These are phyloP conservation scores for Penicillium chermesinum DNA, from an alignment of 495 filamentous ascomycete species.

Conservation along the genomic window DNA sequence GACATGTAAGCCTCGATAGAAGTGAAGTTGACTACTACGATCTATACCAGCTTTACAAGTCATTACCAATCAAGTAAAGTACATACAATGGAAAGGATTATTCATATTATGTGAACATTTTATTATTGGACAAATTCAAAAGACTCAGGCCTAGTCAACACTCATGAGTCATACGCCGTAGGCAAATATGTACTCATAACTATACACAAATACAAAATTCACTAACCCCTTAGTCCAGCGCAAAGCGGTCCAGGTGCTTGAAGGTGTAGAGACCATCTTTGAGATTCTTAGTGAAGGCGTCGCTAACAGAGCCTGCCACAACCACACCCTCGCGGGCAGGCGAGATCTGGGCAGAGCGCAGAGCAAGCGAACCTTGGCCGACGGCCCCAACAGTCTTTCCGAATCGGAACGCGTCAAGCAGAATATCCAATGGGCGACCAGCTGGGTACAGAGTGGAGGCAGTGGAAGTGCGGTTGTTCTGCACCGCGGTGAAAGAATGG, in stretches of 20 bases:
- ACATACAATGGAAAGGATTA: too few relatives aligned
- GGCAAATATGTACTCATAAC: too few relatives aligned
- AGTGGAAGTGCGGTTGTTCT: constrained; percentile 11
- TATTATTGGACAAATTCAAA: too few relatives aligned
- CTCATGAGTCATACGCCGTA: too few relatives aligned
- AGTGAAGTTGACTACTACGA: too few relatives aligned
- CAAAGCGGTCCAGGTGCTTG: constrained; percentile 53
- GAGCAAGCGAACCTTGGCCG: constrained; percentile 40
- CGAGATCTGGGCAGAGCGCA: constrained; percentile 40
- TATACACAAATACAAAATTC: background rate
- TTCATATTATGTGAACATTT: too few relatives aligned
- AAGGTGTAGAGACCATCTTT: constrained; percentile 60
- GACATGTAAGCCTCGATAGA: too few relatives aligned
- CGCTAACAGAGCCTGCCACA: constrained; percentile 19
- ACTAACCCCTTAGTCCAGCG: constrained; percentile 16
- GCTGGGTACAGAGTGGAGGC: constrained; percentile 56
- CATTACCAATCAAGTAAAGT: too few relatives aligned
- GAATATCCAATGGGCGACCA: constrained; percentile 58
- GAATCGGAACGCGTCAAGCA: constrained; percentile 61
- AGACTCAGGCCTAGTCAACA: too few relatives aligned
- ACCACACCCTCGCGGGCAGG: constrained; percentile 49
- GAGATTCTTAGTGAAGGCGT: constrained; percentile 42
- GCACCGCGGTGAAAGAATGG: constrained; percentile 17
- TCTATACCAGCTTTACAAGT: too few relatives aligned
- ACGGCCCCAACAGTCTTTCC: constrained; percentile 68